Base-by-base conservation (phyloP, 257 asterid genomes). In the Solanum paucissectum region DNA sequence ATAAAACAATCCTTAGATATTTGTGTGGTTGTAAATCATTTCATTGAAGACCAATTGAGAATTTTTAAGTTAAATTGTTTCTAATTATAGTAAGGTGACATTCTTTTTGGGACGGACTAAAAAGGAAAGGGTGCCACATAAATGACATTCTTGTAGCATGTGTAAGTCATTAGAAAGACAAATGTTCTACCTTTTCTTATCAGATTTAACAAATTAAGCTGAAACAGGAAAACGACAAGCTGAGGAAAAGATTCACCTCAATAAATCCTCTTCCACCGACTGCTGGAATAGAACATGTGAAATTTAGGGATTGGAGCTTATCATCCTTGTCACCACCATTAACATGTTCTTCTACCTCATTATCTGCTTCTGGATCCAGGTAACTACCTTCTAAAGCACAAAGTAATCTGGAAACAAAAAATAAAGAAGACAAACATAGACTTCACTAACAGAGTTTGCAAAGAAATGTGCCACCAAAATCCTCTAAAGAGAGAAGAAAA, bases 251-350 rank as follows among this genome's bases (percentile, higher is more conserved):
- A 32, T 84, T 85, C 87, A 95, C 98, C 96, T 95, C 98, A 34
- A 94, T 89, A 88, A 94, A 95, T 86, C 98, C 98, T 92, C 98
- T 92, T 86, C 98, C 98, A 69, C 88, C 84, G 20, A 91, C 90
- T 58, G 91, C 94, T 38, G 98, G 97, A 75, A 92, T 83, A 72
- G 91, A 87, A 79, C 93, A 92, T 7, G 94, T 90, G 60, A 93
- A 90, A 86, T 87, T 90, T 38, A 93, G 87, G 86, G 89, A 90
- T 75, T 92, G 92, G 87, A 89, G 71, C 87, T 86, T 90, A 73
- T 87, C 87, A 38, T 83, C 88, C 86, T 88, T 89, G 83, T 87
- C 87, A 29, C 74, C 20, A 52, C 69, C 60, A 84, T 84, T 88
- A 84, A 36, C 46, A 83, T 55, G 83, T 38, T 91, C 89, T 74